These are phyloP conservation scores for Tolypocladium pustulatum DNA, from an alignment of 2,329 filamentous ascomycete species.

Conservation along the genomic window DNA sequence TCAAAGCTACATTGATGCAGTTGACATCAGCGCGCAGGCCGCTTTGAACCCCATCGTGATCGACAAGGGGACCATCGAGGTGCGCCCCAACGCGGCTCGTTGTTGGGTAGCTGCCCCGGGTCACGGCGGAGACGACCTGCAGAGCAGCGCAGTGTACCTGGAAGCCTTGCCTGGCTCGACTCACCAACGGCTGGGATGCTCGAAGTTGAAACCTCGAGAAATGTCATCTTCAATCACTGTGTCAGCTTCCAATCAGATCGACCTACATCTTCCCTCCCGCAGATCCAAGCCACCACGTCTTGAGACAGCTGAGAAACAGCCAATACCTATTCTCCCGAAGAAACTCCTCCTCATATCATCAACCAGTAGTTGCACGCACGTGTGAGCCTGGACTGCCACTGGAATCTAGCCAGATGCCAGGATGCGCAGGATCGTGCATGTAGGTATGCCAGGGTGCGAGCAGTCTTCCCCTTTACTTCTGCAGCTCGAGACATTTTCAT, in stretches of 20 bases:
- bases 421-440: background rate
- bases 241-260: background rate
- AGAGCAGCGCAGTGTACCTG: too few relatives aligned
- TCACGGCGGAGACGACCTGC: too few relatives aligned
- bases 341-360: background rate
- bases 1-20: too few relatives aligned
- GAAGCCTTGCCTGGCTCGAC: too few relatives aligned
- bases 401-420: background rate
- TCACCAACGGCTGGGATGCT: too few relatives aligned
- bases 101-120: too few relatives aligned
- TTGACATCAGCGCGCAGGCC: too few relatives aligned
- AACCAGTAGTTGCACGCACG: background rate
- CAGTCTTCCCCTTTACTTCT: background rate
- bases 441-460: background rate
- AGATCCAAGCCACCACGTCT: background rate
- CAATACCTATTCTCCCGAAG: background rate
- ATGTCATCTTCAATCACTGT: background rate
- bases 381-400: background rate
- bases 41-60: too few relatives aligned
- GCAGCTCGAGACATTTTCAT: background rate
- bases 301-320: background rate
- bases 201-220: background rate
- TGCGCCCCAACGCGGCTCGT: too few relatives aligned
- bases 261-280: background rate
- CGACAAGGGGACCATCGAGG: too few relatives aligned